Base-by-base conservation (phyloP, 179 eudicot species). In the Spinacia oleracea region DNA sequence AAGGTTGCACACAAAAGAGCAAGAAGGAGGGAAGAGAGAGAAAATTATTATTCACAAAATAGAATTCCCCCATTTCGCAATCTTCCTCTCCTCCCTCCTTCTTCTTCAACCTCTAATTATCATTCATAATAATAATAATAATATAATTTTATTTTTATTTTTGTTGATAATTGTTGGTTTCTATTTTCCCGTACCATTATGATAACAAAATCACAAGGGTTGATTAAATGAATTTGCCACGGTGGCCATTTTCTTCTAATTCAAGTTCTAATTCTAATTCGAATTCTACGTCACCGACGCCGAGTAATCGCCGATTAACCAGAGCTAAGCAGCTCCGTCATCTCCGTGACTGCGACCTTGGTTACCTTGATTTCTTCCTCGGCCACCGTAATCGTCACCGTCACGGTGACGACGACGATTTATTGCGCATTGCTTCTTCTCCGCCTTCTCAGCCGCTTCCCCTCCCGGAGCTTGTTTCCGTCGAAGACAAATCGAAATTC, bases 371-470 rank as follows among this genome's bases (percentile, higher is more conserved):
- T 55, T 34, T 75, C n/a, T 67, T 45, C 55, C 74, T 78, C 0
- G 42, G 48, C 18, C 70, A 73, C 43, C 77, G 50, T 50, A 48
- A 74, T 20, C 23, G 45, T 32, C 14, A 23, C 38, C 23, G 48
- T 43, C 15, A 31, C 14, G 70, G 38, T 9, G 40, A 43, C 20
- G 84, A 72, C 5, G 40, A 43, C 20, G 84, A 72, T 25, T 42
- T 63, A n/a, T 73, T 79, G 1, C 81, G 79, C 34, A 69, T 83
- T 9, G 29, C 72, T 77, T 73, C 73, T 31, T 68, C 82, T 1
- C 91, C 89, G 32, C 87, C 87, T 58, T 86, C 97, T 9, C 88
- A 78, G 27, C 97, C 92, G 56, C 84, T 92, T 73, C 97, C 97
- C 20, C 83, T 89, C 3, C 95, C 94, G 1, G 92, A 86, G 0